phyloP scores from a whole-genome alignment of 179 eudicot species.

The Monotropa hypopitys region DNA sequence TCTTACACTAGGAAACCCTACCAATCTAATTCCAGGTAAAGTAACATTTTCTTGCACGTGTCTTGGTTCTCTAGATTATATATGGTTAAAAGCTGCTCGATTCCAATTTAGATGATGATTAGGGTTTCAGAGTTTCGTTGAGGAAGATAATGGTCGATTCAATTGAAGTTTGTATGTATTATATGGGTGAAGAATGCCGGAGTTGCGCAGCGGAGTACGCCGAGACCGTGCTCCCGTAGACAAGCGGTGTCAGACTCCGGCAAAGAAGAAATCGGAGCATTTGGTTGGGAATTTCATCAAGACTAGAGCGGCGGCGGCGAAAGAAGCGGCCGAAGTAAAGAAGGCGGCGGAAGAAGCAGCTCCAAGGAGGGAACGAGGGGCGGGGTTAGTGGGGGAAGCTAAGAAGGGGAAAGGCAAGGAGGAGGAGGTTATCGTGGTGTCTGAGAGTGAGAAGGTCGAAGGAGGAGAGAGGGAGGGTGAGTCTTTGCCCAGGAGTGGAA shows the following conservation, averaged over 20 bases:
- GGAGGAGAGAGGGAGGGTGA: conserved; percentile 8
- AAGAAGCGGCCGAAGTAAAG: conserved; percentile 3
- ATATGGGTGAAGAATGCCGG: conserved; percentile 57
- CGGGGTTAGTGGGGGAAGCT: not conserved
- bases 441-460: conserved; percentile 11
- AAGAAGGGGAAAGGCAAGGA: not conserved
- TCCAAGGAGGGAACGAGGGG: conserved; percentile 16
- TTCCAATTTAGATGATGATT: not conserved
- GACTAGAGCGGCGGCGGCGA: conserved; percentile 54
- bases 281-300: conserved; percentile 38
- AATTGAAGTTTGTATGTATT: conserved; percentile 16
- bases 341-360: conserved; percentile 10
- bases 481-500: conserved; percentile 1
- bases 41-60: not conserved
- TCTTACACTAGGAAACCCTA: too few relatives aligned
- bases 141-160: conserved; percentile 22
- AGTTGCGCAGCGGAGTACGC: conserved; percentile 40
- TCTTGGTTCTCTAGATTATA: not conserved
- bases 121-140: conserved; percentile 10
- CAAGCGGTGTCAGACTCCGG: not conserved
- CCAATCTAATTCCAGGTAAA: not conserved
- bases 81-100: not conserved
- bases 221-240: conserved; percentile 20
- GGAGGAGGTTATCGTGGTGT: conserved; percentile 22
- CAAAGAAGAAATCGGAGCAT: conserved; percentile 13